Conservation (phyloP, 306 rosid genomes). For the Arachis hypogaea region DNA sequence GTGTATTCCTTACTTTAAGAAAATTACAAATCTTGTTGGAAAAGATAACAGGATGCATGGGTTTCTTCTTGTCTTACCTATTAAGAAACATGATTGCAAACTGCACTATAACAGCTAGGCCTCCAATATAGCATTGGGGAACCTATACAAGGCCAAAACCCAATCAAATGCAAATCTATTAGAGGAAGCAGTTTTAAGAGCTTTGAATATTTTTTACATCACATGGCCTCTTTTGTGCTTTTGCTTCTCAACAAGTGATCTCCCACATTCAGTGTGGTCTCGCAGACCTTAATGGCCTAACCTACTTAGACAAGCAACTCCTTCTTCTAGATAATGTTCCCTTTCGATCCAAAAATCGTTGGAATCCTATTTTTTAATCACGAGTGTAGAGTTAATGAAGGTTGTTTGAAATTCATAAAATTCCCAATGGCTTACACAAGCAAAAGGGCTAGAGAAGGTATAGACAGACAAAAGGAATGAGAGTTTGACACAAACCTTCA, state of each 20-base stretch:
- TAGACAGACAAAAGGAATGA: conserved; percentile 20
- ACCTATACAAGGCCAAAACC: conserved; percentile 32
- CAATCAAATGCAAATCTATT: conserved; percentile 22
- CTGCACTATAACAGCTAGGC: conserved; percentile 29
- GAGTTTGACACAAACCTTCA: conserved; percentile 68
- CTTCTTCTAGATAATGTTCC: conserved; percentile 98
- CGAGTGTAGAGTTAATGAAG: conserved; percentile 40
- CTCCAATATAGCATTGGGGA: conserved; percentile 17
- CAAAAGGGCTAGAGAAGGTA: conserved; percentile 20
- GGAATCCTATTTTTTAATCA: conserved; percentile 76
- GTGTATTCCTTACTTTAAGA: conserved; percentile 27
- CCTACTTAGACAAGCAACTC: conserved; percentile 80
- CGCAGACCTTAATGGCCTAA: conserved; percentile 62
- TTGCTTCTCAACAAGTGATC: conserved; percentile 38
- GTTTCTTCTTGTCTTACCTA: conserved; percentile 29
- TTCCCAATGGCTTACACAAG: conserved; percentile 15
- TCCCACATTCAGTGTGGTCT: conserved; percentile 29
- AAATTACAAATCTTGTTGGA: conserved; percentile 32
- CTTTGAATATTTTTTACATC: conserved; percentile 33
- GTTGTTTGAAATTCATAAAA: conserved; percentile 21
- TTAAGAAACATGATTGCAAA: conserved; percentile 35
- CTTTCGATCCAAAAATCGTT: conserved; percentile 98
- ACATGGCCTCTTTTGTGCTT: conserved; percentile 39
- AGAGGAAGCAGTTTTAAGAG: conserved; percentile 41
- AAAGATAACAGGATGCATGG: conserved; percentile 34